Conservation (phyloP, 225 moss, liverwort and hornwort species). For the Antitrichia curtipendula region DNA sequence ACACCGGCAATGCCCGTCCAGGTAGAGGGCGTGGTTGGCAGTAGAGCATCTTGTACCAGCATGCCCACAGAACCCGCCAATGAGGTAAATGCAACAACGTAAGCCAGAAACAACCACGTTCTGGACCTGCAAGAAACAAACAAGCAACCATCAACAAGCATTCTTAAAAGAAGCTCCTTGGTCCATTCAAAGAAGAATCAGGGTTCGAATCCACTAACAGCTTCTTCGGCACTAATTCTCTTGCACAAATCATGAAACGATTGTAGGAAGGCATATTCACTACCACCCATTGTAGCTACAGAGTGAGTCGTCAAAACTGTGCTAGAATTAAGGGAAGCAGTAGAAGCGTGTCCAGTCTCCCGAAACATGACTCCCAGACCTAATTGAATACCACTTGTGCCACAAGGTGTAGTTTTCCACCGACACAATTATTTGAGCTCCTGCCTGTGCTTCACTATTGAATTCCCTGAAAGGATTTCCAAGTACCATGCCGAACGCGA, state of each 20-base stretch:
- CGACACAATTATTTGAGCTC: not conserved
- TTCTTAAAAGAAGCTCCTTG: not conserved
- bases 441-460: not conserved
- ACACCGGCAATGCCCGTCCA: constrained; percentile 82
- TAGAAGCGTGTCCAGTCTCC: not conserved
- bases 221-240: not conserved
- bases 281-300: not conserved
- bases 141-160: not conserved
- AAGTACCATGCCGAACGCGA: not conserved
- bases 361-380: not conserved
- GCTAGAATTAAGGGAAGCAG: not conserved
- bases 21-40: constrained; percentile 57
- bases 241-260: not conserved
- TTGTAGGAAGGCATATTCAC: not conserved
- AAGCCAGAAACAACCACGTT: constrained; percentile 86
- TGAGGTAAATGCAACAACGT: constrained; percentile 75
- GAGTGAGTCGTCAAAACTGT: not conserved
- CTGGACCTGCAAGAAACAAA: constrained; percentile 43
- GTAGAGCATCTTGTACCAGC: constrained; percentile 62
- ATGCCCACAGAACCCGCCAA: constrained; percentile 73
- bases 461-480: not conserved
- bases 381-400: not conserved
- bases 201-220: not conserved
- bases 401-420: not conserved
- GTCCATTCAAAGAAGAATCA: not conserved